Percentiles rank a stretch among this genome's conserved stretches.
phyloP scores from a whole-genome alignment of 352 stramenopile species.

The Discostella stelligera region DNA sequence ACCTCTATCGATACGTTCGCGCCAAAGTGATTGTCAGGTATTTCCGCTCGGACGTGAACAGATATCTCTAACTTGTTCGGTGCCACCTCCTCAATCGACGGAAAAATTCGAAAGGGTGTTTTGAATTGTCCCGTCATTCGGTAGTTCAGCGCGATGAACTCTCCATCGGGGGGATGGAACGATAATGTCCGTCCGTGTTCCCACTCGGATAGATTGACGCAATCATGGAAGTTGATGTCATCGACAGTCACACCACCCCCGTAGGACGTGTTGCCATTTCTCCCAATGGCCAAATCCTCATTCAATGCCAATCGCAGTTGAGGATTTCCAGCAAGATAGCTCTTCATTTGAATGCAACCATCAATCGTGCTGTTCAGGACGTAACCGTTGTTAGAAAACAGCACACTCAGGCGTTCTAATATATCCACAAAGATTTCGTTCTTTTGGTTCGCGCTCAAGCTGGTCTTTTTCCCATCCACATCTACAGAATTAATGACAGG shows the following conservation, averaged over 20 bases:
- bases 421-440: conserved; percentile 99
- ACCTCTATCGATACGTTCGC: conserved; percentile 94
- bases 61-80: conserved; percentile 93
- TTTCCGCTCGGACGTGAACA: conserved; percentile 90
- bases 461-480: conserved; percentile 65
- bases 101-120: conserved; percentile 96
- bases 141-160: conserved; percentile 97
- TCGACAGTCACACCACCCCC: conserved; percentile 90
- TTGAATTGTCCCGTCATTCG: conserved; percentile 96
- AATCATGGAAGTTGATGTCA: conserved; percentile 99
- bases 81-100: conserved; percentile 93
- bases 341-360: conserved; percentile 98
- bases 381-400: conserved; percentile 95
- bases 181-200: conserved; percentile 83
- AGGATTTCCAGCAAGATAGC: conserved; percentile 97
- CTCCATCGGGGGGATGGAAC: conserved; percentile 87
- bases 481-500: conserved; percentile 79
- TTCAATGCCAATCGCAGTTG: conserved; percentile 94
- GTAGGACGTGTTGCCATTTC: conserved; percentile 76
- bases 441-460: conserved; percentile 80
- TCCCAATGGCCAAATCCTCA: conserved; percentile 95
- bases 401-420: conserved; percentile 94
- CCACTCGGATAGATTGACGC: conserved; percentile 93
- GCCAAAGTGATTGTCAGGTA: conserved; percentile 90
- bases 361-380: conserved; percentile 98